Conservation (phyloP, 2,329 filamentous ascomycete species). For the Colletotrichum zoysiae region DNA sequence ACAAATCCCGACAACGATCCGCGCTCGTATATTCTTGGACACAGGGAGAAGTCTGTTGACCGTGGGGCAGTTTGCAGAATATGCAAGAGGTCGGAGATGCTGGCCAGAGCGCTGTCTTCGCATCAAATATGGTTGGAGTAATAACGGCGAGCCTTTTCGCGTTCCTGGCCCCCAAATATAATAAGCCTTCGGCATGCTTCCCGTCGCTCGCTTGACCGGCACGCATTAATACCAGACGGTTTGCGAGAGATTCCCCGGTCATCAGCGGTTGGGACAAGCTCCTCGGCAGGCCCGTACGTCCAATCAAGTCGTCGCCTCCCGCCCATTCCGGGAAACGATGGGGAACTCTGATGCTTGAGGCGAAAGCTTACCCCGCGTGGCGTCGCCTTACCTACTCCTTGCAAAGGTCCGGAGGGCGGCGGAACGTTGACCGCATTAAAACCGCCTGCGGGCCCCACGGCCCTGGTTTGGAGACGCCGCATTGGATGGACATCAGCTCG, state of each 20-base stretch:
- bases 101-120: neutral
- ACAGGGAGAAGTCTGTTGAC: neutral
- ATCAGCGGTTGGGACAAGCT: conserved; percentile 24
- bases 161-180: conserved; percentile 2
- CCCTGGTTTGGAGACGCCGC: neutral
- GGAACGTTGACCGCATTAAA: conserved; percentile 23
- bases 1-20: neutral
- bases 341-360: neutral
- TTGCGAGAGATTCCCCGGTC: conserved; percentile 4
- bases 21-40: no score
- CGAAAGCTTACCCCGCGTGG: conserved; percentile 31
- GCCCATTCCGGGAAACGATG: neutral
- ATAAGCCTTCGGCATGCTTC: conserved; percentile 15
- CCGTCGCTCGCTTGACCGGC: conserved; percentile 8
- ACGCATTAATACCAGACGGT: neutral
- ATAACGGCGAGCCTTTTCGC: neutral
- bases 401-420: conserved; percentile 2
- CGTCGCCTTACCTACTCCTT: conserved; percentile 1
- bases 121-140: neutral
- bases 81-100: no score
- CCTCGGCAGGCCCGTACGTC: conserved; percentile 18
- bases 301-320: conserved; percentile 10
- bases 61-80: no score
- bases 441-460: conserved; percentile 17
- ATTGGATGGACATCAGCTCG: conserved; percentile 7